Conservation (phyloP, 306 rosid genomes). For the Sicyos baderoa region DNA sequence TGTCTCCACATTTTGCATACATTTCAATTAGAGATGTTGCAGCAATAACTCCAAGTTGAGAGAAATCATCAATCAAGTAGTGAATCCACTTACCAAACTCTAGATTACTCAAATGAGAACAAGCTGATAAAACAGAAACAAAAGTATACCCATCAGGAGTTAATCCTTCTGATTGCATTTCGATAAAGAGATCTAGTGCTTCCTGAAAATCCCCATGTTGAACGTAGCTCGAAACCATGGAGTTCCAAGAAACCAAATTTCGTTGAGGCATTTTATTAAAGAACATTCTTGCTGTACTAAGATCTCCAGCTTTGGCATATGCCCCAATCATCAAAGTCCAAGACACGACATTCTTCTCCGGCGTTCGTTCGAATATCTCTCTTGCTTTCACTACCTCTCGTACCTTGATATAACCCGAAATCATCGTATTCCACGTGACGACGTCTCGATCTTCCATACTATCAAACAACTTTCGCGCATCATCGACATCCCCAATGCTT, state of each 20-base stretch:
- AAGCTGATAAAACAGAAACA: conserved; percentile 27
- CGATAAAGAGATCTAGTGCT: conserved; percentile 22
- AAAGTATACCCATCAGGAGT: conserved; percentile 25
- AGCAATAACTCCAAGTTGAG: conserved; percentile 24
- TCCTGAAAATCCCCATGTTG: conserved; percentile 18
- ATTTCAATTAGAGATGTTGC: conserved; percentile 26
- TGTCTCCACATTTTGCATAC: conserved; percentile 31
- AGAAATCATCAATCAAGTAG: conserved; percentile 21
- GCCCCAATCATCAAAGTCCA: conserved; percentile 27
- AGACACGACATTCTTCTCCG: conserved; percentile 25
- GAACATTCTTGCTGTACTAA: conserved; percentile 18
- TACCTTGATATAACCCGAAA: conserved; percentile 21
- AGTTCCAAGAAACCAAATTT: conserved; percentile 30
- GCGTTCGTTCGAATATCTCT: conserved; percentile 22
- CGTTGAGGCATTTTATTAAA: conserved; percentile 27
- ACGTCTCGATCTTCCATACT: conserved; percentile 22
- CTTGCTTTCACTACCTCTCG: conserved; percentile 18
- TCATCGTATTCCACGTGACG: conserved; percentile 26
- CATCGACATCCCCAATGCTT: conserved; percentile 13
- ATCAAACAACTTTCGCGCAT: conserved; percentile 25
- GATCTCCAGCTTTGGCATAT: conserved; percentile 22
- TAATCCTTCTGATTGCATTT: conserved; percentile 21
- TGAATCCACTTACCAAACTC: conserved; percentile 23
- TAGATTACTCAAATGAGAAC: conserved; percentile 24
- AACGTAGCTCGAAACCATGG: conserved; percentile 26